These are phyloP conservation scores for Amyloporia xantha DNA, from an alignment of 768 basidiomycete genomes.

Conservation along the genomic window DNA sequence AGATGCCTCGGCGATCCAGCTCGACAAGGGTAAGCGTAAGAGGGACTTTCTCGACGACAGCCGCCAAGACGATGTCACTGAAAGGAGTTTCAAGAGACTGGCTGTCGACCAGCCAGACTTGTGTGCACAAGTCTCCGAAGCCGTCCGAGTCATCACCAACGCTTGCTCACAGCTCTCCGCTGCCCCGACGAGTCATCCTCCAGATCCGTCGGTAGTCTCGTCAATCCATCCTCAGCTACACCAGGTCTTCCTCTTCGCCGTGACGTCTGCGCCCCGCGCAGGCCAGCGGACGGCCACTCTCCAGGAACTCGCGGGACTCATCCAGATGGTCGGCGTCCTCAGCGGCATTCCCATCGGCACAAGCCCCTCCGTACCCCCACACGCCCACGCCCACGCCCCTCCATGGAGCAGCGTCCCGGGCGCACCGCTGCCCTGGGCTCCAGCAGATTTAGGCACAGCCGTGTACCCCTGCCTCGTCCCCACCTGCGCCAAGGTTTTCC, in stretches of 20 bases:
- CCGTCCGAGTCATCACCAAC: slow-evolving; percentile 49
- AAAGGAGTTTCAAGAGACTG: slow-evolving; percentile 28
- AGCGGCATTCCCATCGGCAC: slow-evolving; percentile 65
- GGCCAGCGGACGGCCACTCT: slow-evolving; percentile 45
- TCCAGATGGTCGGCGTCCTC: slow-evolving; percentile 76
- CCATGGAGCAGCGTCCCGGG: slow-evolving; percentile 19
- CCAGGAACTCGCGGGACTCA: slow-evolving; percentile 74
- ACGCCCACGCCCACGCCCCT: slow-evolving; percentile 11
- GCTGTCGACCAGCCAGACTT: slow-evolving; percentile 29
- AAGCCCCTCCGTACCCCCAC: slow-evolving; percentile 28
- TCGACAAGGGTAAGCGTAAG: slow-evolving; percentile 73
- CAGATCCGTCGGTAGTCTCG: slow-evolving; percentile 55
- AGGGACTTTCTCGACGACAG: slow-evolving; percentile 46
- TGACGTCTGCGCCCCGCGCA: slow-evolving; percentile 43
- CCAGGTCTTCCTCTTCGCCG: slow-evolving; percentile 72
- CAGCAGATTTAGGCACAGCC: slow-evolving; percentile 56
- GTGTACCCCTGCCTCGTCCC: slow-evolving; percentile 73
- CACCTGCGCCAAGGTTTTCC: slow-evolving; percentile 63
- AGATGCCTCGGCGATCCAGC: slow-evolving; percentile 52
- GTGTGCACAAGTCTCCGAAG: slow-evolving; percentile 51
- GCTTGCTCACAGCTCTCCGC: slow-evolving; percentile 35
- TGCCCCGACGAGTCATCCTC: slow-evolving; percentile 29
- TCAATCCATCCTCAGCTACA: slow-evolving; percentile 69
- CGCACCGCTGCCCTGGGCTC: slow-evolving; percentile 25
- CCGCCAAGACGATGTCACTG: slow-evolving; percentile 5